Percentiles rank a stretch among this genome's conserved stretches.
Evolutionary conservation across 257 asterid genomes (phyloP).

Genomic region (Nemophila menziesii): DNA sequence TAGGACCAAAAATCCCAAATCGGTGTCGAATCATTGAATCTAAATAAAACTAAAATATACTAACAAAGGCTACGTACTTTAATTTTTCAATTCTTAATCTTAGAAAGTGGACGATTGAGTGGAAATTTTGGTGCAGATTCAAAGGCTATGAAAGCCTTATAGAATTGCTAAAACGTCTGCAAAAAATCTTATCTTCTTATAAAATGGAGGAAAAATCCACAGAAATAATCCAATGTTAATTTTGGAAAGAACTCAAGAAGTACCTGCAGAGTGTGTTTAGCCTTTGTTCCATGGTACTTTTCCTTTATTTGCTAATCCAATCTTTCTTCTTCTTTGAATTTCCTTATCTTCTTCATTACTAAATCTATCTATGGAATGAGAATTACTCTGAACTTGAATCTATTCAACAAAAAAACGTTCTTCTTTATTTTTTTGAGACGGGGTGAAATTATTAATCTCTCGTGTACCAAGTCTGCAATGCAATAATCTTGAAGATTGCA

Average conservation of each 20-base stretch:
- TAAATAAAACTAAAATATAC: no score
- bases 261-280: conserved; percentile 67
- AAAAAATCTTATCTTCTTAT: no score
- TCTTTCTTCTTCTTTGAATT: conserved; percentile 25
- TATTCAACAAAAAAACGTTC: conserved; percentile 18
- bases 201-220: conserved; percentile 6
- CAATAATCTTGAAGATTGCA: conserved; percentile 16
- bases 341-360: conserved; percentile 21
- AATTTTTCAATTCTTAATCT: no score
- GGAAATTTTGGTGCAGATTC: no score
- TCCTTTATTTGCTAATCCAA: conserved; percentile 58
- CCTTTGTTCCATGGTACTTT: conserved; percentile 93
- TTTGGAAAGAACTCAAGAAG: conserved; percentile 6
- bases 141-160: no score
- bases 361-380: conserved; percentile 5
- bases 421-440: conserved; percentile 18
- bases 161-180: no score
- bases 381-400: conserved; percentile 5
- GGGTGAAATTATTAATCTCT: conserved; percentile 15
- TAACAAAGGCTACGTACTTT: no score
- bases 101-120: no score
- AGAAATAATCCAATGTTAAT: conserved; percentile 1
- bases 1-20: no score
- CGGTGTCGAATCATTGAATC: no score
- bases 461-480: conserved; percentile 16